Evolutionary conservation across 2,329 filamentous ascomycete genomes (phyloP).

Genomic region (Aspergillus sp.): DNA sequence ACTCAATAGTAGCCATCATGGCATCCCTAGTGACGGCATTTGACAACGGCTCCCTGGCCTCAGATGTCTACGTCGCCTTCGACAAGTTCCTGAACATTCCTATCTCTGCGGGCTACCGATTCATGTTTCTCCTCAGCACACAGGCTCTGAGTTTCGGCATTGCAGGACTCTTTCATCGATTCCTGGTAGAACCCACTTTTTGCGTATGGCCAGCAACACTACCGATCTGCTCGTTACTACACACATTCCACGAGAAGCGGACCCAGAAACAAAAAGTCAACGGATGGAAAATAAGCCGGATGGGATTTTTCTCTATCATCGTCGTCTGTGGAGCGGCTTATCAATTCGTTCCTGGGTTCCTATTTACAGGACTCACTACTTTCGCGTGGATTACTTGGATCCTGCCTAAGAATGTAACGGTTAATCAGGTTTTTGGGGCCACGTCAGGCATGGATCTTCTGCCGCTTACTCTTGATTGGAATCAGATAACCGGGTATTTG

Average conservation of each 20-base stretch:
- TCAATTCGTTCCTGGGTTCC: conserved; percentile 20
- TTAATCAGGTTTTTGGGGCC: conserved; percentile 26
- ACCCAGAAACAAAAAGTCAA: conserved; percentile 32
- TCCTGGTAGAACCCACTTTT: conserved; percentile 47
- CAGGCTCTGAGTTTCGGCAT: conserved; percentile 63
- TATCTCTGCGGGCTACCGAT: conserved; percentile 15
- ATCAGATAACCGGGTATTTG: conserved; percentile 43
- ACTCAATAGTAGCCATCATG: conserved; percentile 10
- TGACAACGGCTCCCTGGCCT: conserved; percentile 7
- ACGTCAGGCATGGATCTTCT: conserved; percentile 23
- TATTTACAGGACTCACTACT: conserved; percentile 23
- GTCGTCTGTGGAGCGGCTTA: conserved; percentile 26
- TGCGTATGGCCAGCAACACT: conserved; percentile 55
- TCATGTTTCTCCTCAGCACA: conserved; percentile 46
- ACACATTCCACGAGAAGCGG: conserved; percentile 27
- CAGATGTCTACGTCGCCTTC: conserved; percentile 14
- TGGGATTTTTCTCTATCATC: conserved; percentile 22
- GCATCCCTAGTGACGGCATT: conserved; percentile 6
- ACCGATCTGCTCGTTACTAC: conserved; percentile 28
- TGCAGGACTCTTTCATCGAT: conserved; percentile 57
- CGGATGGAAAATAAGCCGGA: conserved; percentile 32
- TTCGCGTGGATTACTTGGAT: conserved; percentile 27
- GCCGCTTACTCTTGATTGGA: conserved; percentile 39
- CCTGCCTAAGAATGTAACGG: conserved; percentile 15
- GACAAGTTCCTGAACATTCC: conserved; percentile 11